Conservation (phyloP, 108 stramenopile genomes). For the Skeletonema grethae region DNA sequence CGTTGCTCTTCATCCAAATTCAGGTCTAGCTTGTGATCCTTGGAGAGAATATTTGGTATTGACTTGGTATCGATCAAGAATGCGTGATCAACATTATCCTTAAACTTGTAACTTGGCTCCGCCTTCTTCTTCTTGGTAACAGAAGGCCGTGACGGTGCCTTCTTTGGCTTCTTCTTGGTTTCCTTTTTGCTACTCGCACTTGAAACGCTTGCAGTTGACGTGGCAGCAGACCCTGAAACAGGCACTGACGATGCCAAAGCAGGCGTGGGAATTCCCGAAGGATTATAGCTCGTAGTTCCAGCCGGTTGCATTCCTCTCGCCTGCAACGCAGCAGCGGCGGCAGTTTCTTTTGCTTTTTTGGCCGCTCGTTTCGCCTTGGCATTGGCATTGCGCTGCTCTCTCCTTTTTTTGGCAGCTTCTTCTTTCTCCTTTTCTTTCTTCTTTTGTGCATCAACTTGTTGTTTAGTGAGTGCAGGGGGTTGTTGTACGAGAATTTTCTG, state of each 20-base stretch:
- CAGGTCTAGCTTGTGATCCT: conserved; percentile 42
- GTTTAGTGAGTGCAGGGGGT: conserved; percentile 12
- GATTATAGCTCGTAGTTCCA: background rate
- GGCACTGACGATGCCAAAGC: conserved; percentile 1
- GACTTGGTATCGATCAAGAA: conserved; percentile 69
- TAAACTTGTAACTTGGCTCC: conserved; percentile 50
- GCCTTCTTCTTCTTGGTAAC: conserved; percentile 16
- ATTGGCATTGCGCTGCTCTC: conserved; percentile 20
- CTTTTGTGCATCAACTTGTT: conserved; percentile 11
- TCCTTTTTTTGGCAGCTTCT: conserved; percentile 14
- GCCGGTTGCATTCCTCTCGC: background rate
- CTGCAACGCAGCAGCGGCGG: conserved; percentile 14
- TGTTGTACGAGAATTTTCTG: background rate
- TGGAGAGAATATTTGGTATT: conserved; percentile 54
- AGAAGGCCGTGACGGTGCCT: conserved; percentile 17
- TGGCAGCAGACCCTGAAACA: conserved; percentile 1
- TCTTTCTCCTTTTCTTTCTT: conserved; percentile 21
- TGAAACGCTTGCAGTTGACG: conserved; percentile 10
- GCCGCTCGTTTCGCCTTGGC: conserved; percentile 32
- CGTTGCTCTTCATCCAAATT: conserved; percentile 69
- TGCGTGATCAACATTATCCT: conserved; percentile 80
- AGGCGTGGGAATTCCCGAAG: background rate
- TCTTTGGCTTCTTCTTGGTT: conserved; percentile 2
- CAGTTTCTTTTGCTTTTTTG: conserved; percentile 33
- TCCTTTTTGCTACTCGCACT: conserved; percentile 16